Evolutionary conservation across 805 yeast species (phyloP), one percentile per base, ranked within the genome.

Genomic region (Suhomyces emberorum): DNA sequence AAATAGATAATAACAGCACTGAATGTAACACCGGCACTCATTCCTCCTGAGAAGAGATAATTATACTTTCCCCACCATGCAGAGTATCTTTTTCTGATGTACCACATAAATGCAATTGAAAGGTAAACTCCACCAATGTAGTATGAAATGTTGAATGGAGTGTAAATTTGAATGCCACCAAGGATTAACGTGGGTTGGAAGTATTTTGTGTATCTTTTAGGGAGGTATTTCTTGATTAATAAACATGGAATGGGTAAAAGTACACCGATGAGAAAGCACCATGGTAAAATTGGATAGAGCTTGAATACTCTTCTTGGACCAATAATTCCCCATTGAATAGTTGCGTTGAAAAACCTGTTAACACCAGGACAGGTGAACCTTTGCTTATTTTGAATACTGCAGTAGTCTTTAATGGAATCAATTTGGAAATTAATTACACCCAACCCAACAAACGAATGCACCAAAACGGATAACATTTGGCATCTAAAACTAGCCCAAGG

Each of bases 311-410:
- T 58, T 49, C 54, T 55, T 3, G 51, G 54, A 9, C 52, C 54
- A 39, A 81, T 70, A 52, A 59, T 69, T 34, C 85, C 87, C 85
- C 85, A 81, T 31, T 77, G 55, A 15, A 80, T 67, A 1, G 83
- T 71, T 1, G 84, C 76, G 23, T 71, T 65, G 57, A 62, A 78
- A 49, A 73, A 76, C 1, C 50, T 45, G 14, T 40, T 50, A 7
- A 58, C 48, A 18, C 41, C 38, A 20, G 63, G 60, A 41, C 63
- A 58, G 7, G 72, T 38, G 43, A 58, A 57, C 32, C 50, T 52
- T 25, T 57, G 56, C 15, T 18, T 25, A 16, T 56, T 51, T 16
- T 28, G 21, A 4, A 53, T 52, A 1, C 7, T 5, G 41, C 63
- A 57, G 38, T 48, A 49, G 28, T 46, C 54, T 8, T 40, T 20